Conservation (phyloP, 1,284 basidiomycete species). For the Ceratobasidium theobromae region DNA sequence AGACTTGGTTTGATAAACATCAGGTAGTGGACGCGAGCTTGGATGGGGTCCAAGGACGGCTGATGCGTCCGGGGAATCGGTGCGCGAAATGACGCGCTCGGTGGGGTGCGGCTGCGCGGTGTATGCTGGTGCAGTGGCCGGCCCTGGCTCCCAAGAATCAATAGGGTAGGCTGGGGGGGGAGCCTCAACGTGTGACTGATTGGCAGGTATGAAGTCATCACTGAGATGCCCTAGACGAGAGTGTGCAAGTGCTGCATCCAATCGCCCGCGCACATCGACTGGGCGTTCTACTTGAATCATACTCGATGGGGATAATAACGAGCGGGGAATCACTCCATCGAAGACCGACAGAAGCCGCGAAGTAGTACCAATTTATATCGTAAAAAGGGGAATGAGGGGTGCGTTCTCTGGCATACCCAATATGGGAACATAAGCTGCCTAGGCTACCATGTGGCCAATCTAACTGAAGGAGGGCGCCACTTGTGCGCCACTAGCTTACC, state of each 20-base stretch:
- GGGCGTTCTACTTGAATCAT: slow-evolving; percentile 24
- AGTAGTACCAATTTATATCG: neutral
- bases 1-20: neutral
- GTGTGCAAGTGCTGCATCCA: neutral
- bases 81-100: slow-evolving; percentile 23
- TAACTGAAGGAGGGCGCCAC: too few species aligned
- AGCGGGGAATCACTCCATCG: neutral
- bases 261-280: slow-evolving; percentile 3
- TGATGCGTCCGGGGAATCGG: neutral
- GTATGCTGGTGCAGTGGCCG: slow-evolving; percentile 7
- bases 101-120: slow-evolving; percentile 18
- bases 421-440: slow-evolving; percentile 19
- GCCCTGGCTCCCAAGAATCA: neutral
- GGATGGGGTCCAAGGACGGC: neutral
- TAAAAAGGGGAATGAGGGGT: neutral
- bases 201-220: neutral
- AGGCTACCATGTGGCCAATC: slow-evolving; percentile 21
- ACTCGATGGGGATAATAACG: neutral
- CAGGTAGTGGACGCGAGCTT: slow-evolving; percentile 9
- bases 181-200: neutral
- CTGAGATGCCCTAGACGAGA: neutral
- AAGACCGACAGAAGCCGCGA: neutral
- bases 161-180: slow-evolving; percentile 23
- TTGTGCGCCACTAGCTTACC: too few species aligned
- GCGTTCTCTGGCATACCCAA: neutral